Percentiles rank a stretch among this genome's conserved stretches.
Conservation (phyloP, 441 rosid genomes). For the Flueggea neowawraea region DNA sequence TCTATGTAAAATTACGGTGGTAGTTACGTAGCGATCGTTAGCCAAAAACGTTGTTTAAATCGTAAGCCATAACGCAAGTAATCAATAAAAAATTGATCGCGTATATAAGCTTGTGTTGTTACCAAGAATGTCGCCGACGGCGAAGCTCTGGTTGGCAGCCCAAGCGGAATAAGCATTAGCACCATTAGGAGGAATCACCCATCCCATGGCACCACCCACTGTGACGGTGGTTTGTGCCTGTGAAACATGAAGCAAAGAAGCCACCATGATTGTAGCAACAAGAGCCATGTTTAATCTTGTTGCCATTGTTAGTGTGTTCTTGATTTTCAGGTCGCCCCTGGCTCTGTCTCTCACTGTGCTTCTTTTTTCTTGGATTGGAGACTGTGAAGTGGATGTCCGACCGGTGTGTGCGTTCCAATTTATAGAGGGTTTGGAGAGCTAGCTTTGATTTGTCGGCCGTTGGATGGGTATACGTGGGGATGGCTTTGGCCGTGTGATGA, state of each 20-base stretch:
- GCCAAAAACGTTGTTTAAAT: background rate
- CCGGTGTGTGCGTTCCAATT: background rate
- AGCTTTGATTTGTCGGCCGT: background rate
- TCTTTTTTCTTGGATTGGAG: background rate
- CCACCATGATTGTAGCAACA: slow-evolving; percentile 16
- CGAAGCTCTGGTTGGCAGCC: slow-evolving; percentile 23
- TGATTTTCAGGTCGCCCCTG: slow-evolving; percentile 25
- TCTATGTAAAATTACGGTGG: background rate
- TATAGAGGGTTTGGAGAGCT: slow-evolving; percentile 11
- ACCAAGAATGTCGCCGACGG: slow-evolving; percentile 33
- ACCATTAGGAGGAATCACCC: slow-evolving; percentile 16
- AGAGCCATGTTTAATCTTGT: slow-evolving; percentile 6
- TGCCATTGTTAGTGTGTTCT: slow-evolving; percentile 34
- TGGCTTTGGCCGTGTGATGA: background rate
- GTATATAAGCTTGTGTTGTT: background rate
- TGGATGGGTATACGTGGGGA: slow-evolving; percentile 16
- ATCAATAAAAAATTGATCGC: no score
- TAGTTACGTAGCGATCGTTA: no score
- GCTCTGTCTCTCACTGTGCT: slow-evolving; percentile 1
- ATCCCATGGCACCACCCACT: slow-evolving; percentile 40
- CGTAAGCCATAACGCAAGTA: no score
- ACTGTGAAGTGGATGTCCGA: background rate
- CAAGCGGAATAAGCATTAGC: slow-evolving; percentile 25
- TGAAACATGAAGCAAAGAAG: slow-evolving; percentile 23
- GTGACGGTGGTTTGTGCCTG: slow-evolving; percentile 27